These are phyloP conservation scores for Aphanoascus verrucosus DNA, from an alignment of 2,329 filamentous ascomycete genomes.

Conservation along the genomic window DNA sequence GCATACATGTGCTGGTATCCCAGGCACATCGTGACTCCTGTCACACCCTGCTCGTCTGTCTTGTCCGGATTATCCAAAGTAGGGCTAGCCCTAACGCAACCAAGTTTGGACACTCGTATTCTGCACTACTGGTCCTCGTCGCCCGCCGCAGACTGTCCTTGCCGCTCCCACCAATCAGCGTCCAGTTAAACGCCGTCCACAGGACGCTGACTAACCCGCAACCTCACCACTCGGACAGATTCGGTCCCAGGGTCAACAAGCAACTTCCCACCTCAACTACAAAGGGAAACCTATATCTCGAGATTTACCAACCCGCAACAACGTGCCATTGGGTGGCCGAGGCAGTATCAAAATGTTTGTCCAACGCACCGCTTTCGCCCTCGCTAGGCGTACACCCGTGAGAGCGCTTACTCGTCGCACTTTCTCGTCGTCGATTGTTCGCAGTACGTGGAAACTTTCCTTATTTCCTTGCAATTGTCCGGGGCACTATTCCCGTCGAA, in stretches of 20 bases:
- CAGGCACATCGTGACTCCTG: background rate
- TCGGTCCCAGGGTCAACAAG: slow-evolving; percentile 10
- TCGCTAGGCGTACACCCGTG: slow-evolving; percentile 37
- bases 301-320: background rate
- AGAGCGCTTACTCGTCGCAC: slow-evolving; percentile 33
- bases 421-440: slow-evolving; percentile 37
- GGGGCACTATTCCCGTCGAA: background rate
- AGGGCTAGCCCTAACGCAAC: background rate
- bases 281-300: background rate
- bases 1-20: slow-evolving; percentile 5
- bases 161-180: slow-evolving; percentile 3
- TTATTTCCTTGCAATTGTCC: slow-evolving; percentile 8
- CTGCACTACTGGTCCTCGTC: background rate
- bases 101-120: background rate
- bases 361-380: slow-evolving; percentile 37
- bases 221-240: slow-evolving; percentile 14
- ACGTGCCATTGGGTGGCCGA: slow-evolving; percentile 2
- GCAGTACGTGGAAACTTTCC: slow-evolving; percentile 33
- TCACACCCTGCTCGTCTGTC: background rate
- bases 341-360: slow-evolving; percentile 34
- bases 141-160: background rate
- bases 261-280: slow-evolving; percentile 7
- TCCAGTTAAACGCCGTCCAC: background rate
- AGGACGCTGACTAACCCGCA: slow-evolving; percentile 14
- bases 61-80: background rate